phyloP scores from a whole-genome alignment of 208 protist genomes.

The Crithidia sp. region DNA sequence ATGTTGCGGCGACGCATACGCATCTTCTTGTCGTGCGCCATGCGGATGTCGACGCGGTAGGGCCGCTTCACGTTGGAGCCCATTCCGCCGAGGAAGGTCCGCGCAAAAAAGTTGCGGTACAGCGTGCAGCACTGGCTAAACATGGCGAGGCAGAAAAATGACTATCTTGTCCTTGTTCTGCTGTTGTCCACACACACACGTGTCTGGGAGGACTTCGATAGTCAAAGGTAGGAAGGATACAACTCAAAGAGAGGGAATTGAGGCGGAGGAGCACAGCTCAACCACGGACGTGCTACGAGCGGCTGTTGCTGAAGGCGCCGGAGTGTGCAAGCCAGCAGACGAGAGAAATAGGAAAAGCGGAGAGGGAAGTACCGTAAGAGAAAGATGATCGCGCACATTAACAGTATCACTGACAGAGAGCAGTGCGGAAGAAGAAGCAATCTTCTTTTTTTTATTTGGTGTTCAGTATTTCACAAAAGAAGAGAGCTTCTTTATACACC shows the following conservation, averaged over 20 bases:
- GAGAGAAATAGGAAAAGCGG: neutral
- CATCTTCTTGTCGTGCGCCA: constrained; percentile 88
- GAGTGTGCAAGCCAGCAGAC: neutral
- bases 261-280: too few species aligned
- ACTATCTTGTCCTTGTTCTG: neutral
- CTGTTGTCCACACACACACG: neutral
- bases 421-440: neutral
- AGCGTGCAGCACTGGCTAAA: constrained; percentile 29
- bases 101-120: constrained; percentile 68
- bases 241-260: too few species aligned
- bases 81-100: constrained; percentile 82
- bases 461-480: too few species aligned
- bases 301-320: too few species aligned
- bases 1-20: constrained; percentile 73
- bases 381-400: neutral
- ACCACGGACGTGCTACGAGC: too few species aligned
- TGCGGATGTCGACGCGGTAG: constrained; percentile 84
- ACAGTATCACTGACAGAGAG: neutral
- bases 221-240: too few species aligned
- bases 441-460: too few species aligned
- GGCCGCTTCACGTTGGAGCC: constrained; percentile 79
- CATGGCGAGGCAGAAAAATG: neutral
- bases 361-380: neutral
- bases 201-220: too few species aligned
- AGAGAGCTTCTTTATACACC: too few species aligned